Evolutionary conservation across 768 basidiomycete genomes (phyloP), one percentile per base, ranked within the genome.

Genomic region (Artomyces pyxidatus): DNA sequence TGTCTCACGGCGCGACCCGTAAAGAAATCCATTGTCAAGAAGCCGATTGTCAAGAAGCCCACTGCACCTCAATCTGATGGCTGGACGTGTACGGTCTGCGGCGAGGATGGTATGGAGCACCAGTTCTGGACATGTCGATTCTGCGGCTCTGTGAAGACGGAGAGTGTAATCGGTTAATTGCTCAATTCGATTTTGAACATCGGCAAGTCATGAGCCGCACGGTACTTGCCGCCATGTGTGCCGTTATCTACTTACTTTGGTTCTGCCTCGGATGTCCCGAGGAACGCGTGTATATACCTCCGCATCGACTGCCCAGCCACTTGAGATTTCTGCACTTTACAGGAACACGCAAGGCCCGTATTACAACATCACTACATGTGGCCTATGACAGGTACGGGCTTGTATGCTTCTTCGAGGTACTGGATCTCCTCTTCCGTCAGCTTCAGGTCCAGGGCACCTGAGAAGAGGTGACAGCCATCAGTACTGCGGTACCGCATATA

Each of bases 81-180:
- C 22, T 92, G 88, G 88, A 68, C 68, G 19, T 91, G 88, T 59
- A 61, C 69, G 10, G 65, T 70, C 19, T 92, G 88, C 53, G 78
- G 80, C 21, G 77, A 84, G 61, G 62, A 60, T 28, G 79, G 75
- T 22, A 83, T 81, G 63, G 73, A 76, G 2, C 75, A 77, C 52
- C 73, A 80, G 19, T 75, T 80, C 52, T 92, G 85, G 88, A 82
- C 80, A 42, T 93, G 91, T 68, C 64, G 66, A 14, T 75, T 72
- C 47, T 93, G 89, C 61, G 88, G 88, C 14, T 66, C 69, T 17
- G 71, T 90, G 45, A 89, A 88, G 63, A 62, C 58, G 8, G 58
- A 55, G 22, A 67, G 65, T 27, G 29, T 35, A 11, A n/a, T 38
- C n/a, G 49, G 43, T 9, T 56, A 49, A 54, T 23, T 12, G 11